phyloP scores from a whole-genome alignment of 2,329 filamentous ascomycete species.

The Fusarium sp. region DNA sequence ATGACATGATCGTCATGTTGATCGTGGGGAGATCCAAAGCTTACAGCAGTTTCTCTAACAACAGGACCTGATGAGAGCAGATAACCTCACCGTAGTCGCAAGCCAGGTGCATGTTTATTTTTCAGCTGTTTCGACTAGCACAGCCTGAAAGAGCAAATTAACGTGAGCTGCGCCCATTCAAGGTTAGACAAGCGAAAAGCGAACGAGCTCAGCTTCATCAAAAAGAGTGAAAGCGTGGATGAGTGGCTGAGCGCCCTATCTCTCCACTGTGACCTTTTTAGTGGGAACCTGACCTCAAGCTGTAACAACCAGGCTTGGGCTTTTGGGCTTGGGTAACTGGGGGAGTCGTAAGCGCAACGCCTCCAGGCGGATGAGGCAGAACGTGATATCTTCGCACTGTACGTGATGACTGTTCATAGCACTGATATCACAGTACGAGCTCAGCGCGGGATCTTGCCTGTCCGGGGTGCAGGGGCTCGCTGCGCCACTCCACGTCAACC shows the following conservation, averaged over 20 bases:
- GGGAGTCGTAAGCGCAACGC: conserved; percentile 40
- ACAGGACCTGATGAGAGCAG: neutral
- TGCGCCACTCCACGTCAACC: conserved; percentile 40
- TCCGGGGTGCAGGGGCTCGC: conserved; percentile 16
- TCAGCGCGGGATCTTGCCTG: conserved; percentile 14
- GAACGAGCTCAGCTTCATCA: neutral
- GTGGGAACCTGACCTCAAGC: conserved; percentile 35
- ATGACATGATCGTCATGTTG: conserved; percentile 36
- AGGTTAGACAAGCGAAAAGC: conserved; percentile 23
- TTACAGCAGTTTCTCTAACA: neutral
- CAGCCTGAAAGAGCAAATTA: conserved; percentile 19
- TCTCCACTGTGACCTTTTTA: conserved; percentile 28
- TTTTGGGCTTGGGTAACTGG: conserved; percentile 1
- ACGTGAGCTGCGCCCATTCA: conserved; percentile 35
- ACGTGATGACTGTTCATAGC: fast-evolving
- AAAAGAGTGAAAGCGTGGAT: conserved; percentile 2
- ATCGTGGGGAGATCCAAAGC: conserved; percentile 25
- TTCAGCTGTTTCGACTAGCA: conserved; percentile 28
- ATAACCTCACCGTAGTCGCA: conserved; percentile 4
- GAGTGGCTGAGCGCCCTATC: conserved; percentile 26
- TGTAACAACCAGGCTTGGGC: conserved; percentile 32
- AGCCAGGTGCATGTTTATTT: conserved; percentile 1
- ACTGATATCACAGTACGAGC: neutral
- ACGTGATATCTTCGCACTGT: conserved; percentile 13
- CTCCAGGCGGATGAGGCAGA: conserved; percentile 34